phyloP scores from a whole-genome alignment of 495 filamentous ascomycete genomes.

The Lophium mytilinum region DNA sequence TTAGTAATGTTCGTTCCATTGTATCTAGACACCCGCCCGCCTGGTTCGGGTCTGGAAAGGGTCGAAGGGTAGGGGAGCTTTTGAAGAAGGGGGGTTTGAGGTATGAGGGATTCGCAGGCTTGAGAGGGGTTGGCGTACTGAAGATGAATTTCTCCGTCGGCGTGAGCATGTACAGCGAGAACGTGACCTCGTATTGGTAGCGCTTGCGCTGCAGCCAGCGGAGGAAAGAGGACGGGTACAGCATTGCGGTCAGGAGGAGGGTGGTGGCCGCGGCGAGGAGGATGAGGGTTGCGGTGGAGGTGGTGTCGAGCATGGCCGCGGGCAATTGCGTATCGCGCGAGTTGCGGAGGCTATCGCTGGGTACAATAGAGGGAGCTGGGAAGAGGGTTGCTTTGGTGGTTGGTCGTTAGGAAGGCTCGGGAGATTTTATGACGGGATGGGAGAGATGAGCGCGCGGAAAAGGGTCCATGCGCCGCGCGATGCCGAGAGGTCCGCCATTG shows the following conservation, averaged over 20 bases:
- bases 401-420: no score
- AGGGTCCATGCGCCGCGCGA: no score
- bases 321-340: background rate
- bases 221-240: conserved; percentile 41
- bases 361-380: background rate
- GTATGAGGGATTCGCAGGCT: background rate
- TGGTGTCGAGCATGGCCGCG: conserved; percentile 16
- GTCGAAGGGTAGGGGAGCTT: background rate
- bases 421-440: no score
- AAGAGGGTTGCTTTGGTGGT: background rate
- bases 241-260: conserved; percentile 29
- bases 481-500: no score
- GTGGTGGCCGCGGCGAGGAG: conserved; percentile 21
- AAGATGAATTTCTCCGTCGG: conserved; percentile 79
- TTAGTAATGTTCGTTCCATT: background rate
- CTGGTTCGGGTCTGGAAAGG: no score
- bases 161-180: conserved; percentile 79
- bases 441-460: no score
- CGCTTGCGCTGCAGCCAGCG: conserved; percentile 68
- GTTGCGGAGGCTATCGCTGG: background rate
- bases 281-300: conserved; percentile 18
- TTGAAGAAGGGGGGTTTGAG: background rate
- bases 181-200: conserved; percentile 83
- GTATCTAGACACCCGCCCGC: no score
- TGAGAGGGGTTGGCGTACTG: conserved; percentile 45